Conservation (phyloP, 192 early-diverging fungal species). For the Podila minutissima region DNA sequence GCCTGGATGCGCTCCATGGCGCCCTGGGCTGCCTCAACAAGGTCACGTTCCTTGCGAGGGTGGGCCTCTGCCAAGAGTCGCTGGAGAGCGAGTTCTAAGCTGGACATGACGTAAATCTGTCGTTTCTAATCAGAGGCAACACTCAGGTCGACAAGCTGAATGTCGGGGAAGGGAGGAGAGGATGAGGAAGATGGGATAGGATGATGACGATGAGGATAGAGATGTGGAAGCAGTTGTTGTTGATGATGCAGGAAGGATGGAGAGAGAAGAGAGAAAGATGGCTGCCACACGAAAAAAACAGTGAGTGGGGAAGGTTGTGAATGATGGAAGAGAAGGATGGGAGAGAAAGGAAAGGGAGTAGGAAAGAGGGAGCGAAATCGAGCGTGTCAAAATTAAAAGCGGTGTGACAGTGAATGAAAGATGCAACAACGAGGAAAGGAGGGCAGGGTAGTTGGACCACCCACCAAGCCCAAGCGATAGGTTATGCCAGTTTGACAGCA, state of each 20-base stretch:
- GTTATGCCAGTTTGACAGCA: too few relatives aligned
- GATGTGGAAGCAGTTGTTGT: background rate
- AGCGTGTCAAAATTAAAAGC: background rate
- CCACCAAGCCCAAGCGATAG: too few relatives aligned
- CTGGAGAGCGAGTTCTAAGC: slow-evolving; percentile 59
- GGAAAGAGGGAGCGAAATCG: background rate
- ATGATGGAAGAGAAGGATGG: background rate
- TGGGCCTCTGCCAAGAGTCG: slow-evolving; percentile 56
- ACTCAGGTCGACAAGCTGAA: too few relatives aligned
- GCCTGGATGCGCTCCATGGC: slow-evolving; percentile 49
- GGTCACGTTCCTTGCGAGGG: slow-evolving; percentile 49
- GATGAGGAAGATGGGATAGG: too few relatives aligned
- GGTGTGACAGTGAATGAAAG: background rate
- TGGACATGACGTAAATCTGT: slow-evolving; percentile 38
- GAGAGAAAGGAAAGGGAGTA: background rate
- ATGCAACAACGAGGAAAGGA: background rate
- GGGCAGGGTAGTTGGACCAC: background rate
- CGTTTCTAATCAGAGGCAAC: background rate
- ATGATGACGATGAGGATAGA: background rate
- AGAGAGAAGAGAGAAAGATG: background rate
- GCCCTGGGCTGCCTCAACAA: slow-evolving; percentile 44
- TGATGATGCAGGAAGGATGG: slow-evolving; percentile 4
- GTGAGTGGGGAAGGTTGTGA: background rate
- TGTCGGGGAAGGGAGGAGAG: background rate
- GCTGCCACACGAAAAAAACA: too few relatives aligned